Conservation (phyloP, 2,329 filamentous ascomycete genomes). For the Colletotrichum magnum region DNA sequence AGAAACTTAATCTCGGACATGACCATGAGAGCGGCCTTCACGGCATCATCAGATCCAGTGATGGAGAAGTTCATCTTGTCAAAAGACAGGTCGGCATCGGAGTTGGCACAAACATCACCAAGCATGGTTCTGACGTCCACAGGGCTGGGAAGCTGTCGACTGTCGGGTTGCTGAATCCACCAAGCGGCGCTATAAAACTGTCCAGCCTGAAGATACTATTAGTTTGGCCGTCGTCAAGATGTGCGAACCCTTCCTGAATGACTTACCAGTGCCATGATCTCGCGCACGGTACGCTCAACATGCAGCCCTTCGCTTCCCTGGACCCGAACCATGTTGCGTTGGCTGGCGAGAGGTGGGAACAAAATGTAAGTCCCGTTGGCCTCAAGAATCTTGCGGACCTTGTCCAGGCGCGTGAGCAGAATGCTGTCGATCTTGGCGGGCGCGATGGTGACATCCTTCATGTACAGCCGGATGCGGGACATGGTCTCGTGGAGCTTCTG, state of each 20-base stretch:
- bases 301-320: slow-evolving; percentile 95
- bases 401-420: slow-evolving; percentile 90
- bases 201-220: slow-evolving; percentile 73
- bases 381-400: slow-evolving; percentile 98
- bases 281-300: slow-evolving; percentile 93
- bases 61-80: slow-evolving; percentile 95
- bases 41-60: slow-evolving; percentile 94
- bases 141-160: slow-evolving; percentile 70
- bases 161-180: slow-evolving; percentile 69
- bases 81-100: slow-evolving; percentile 93
- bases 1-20: slow-evolving; percentile 94
- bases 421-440: slow-evolving; percentile 96
- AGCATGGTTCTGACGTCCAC: slow-evolving; percentile 91
- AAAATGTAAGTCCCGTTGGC: slow-evolving; percentile 95
- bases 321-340: slow-evolving; percentile 87
- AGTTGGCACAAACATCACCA: slow-evolving; percentile 95
- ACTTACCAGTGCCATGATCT: slow-evolving; percentile 93
- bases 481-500: slow-evolving; percentile 91
- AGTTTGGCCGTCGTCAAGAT: background rate
- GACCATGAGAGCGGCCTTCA: slow-evolving; percentile 94
- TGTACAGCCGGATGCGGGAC: slow-evolving; percentile 82
- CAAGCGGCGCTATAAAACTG: slow-evolving; percentile 98
- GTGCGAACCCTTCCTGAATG: slow-evolving; percentile 34
- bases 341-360: slow-evolving; percentile 88
- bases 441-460: slow-evolving; percentile 93